Evolutionary conservation across 495 filamentous ascomycete genomes (phyloP), one percentile per base, ranked within the genome.

Genomic region (Xanthoparmelia taractica): DNA sequence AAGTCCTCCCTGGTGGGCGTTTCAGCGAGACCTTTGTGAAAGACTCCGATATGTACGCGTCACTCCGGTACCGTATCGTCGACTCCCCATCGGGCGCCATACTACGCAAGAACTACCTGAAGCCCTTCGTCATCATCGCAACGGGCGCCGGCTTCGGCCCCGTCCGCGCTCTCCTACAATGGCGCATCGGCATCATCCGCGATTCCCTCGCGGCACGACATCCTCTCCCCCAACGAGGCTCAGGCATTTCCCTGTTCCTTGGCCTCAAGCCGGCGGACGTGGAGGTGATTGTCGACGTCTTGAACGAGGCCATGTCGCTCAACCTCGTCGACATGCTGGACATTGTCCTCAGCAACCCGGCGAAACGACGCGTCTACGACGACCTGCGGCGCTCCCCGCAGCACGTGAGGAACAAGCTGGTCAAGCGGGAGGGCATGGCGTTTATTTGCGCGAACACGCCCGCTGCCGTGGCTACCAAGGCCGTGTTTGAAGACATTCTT

Each of bases 111-210:
- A 62, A 59, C 6, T 23, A 54, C 7, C 55, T 50, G 5, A 57
- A 47, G 11, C 65, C 68, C 17, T 58, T 66, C 29, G 29, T 73
- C 38, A 60, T 66, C 38, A 50, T 73, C n/a, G 70, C 66, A 36
- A 73, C 70, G 6, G 70, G 71, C 25, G 69, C 70, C 2, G 70
- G 71, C 36, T 70, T 73, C 37, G 71, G 67, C 36, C 70, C 70
- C 37, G 47, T 73, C 13, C 70, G 66, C 34, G 56, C 58, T 43
- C 62, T 71, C 20, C 61, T 72, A 18, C 66, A 68, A 47, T 55
- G 57, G 41, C 70, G 65, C 23, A 63, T 70, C 18, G 47, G 33
- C 25, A 33, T 34, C 29, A 27, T 36, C 56, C 23, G 45, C 41
- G 25, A 56, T 13, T 29, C 48, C 13, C 34, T 38, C 27, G 57